Conservation (phyloP, 177 flowering plant genomes). For the Tripterygium wilfordii region DNA sequence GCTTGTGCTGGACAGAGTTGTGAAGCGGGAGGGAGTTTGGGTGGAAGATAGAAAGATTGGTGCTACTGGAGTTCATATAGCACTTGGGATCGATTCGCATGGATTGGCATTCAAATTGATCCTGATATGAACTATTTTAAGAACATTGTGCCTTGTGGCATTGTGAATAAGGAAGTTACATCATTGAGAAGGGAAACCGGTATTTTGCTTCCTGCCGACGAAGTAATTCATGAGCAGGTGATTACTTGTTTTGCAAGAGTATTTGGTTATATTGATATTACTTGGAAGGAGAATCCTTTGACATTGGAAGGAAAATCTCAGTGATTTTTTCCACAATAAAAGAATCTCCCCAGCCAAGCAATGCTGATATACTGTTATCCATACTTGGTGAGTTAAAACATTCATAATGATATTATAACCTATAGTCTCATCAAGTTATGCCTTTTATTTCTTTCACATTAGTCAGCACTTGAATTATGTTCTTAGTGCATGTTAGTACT, state of each 20-base stretch:
- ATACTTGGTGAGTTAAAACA: too few relatives aligned
- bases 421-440: too few relatives aligned
- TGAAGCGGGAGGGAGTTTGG: constrained; percentile 90
- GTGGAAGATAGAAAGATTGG: constrained; percentile 89
- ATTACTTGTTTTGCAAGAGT: constrained; percentile 59
- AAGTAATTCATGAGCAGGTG: constrained; percentile 71
- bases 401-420: too few relatives aligned
- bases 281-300: constrained; percentile 36
- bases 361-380: too few relatives aligned
- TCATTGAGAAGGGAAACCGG: constrained; percentile 73
- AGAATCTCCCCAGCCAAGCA: too few relatives aligned
- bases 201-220: constrained; percentile 57
- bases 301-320: constrained; percentile 5
- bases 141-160: constrained; percentile 95
- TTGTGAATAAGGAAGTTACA: constrained; percentile 82
- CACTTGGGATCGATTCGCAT: constrained; percentile 84
- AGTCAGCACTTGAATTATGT: too few relatives aligned
- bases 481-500: too few relatives aligned
- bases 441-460: too few relatives aligned
- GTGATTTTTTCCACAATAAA: too few relatives aligned
- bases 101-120: constrained; percentile 91
- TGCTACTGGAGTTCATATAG: constrained; percentile 86
- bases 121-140: constrained; percentile 79
- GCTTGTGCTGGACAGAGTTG: constrained; percentile 53
- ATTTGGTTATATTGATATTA: constrained; percentile 42